These are phyloP conservation scores for Dictyostelium firmibasis DNA, from an alignment of 78 protist genomes.

Conservation along the genomic window DNA sequence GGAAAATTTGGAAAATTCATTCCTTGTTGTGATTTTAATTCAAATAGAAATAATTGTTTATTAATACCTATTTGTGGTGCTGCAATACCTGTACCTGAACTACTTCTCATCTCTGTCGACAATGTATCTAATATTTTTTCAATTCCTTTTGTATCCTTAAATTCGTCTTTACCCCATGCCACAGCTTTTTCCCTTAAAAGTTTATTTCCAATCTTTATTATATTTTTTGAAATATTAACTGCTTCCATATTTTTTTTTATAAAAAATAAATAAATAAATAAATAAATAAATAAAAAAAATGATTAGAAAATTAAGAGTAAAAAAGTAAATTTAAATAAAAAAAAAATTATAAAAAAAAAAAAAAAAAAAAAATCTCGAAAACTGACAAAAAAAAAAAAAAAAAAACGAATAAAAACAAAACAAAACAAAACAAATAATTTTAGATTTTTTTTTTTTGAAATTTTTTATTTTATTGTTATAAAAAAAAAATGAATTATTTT, in stretches of 20 bases:
- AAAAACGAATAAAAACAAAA: neutral
- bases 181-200: slow-evolving; percentile 16
- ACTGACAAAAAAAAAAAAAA: neutral
- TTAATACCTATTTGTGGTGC: slow-evolving; percentile 58
- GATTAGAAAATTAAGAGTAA: too few relatives aligned
- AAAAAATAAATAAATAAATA: neutral
- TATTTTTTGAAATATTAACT: slow-evolving; percentile 20
- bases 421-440: too few relatives aligned
- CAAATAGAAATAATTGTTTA: slow-evolving; percentile 55
- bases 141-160: neutral
- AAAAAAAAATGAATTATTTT: too few relatives aligned
- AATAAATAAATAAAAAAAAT: neutral
- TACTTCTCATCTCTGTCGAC: neutral
- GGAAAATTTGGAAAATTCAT: slow-evolving; percentile 37
- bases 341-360: neutral
- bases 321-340: neutral
- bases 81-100: slow-evolving; percentile 57
- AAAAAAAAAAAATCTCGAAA: neutral
- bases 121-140: slow-evolving; percentile 34
- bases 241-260: neutral
- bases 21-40: neutral
- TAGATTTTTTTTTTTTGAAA: too few relatives aligned
- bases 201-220: slow-evolving; percentile 42
- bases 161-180: slow-evolving; percentile 49
- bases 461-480: too few relatives aligned